These are phyloP conservation scores for Musa itinerans DNA, from an alignment of 176 grass and related monocot genomes.

Conservation along the genomic window DNA sequence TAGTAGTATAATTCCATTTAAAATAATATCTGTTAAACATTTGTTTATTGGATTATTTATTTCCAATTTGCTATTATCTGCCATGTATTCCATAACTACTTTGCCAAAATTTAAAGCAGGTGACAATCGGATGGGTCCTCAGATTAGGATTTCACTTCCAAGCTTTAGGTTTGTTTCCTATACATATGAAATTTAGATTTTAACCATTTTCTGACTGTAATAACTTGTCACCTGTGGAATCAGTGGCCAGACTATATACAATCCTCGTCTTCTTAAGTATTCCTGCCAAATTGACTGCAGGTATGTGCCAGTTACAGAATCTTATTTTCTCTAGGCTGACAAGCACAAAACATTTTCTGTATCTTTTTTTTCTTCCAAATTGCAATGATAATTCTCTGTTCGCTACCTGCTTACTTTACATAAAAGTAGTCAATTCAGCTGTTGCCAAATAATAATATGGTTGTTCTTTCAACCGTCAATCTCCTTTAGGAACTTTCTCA, in stretches of 20 bases:
- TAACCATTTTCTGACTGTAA: slow-evolving; percentile 8
- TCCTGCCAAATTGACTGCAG: slow-evolving; percentile 87
- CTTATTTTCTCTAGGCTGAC: not conserved
- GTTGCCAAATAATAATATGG: too few species aligned
- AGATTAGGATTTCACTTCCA: slow-evolving; percentile 90
- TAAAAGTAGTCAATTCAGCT: not conserved
- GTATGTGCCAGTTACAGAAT: slow-evolving; percentile 9
- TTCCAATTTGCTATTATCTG: too few species aligned
- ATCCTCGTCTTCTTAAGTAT: slow-evolving; percentile 82
- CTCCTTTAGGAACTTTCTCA: too few species aligned
- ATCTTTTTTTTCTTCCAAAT: too few species aligned
- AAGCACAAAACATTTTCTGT: too few species aligned
- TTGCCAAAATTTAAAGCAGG: slow-evolving; percentile 26
- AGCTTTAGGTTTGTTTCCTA: slow-evolving; percentile 76
- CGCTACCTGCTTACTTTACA: not conserved
- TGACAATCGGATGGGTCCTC: slow-evolving; percentile 47
- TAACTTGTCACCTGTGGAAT: slow-evolving; percentile 22
- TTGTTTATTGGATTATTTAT: too few species aligned
- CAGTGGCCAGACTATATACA: slow-evolving; percentile 66
- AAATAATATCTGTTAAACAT: too few species aligned
- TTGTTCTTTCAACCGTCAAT: too few species aligned
- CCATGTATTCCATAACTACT: too few species aligned
- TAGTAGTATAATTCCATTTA: too few species aligned
- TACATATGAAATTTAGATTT: not conserved
- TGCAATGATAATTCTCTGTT: too few species aligned